Base-by-base conservation (phyloP, 257 asterid species). In the Rehmannia glutinosa region DNA sequence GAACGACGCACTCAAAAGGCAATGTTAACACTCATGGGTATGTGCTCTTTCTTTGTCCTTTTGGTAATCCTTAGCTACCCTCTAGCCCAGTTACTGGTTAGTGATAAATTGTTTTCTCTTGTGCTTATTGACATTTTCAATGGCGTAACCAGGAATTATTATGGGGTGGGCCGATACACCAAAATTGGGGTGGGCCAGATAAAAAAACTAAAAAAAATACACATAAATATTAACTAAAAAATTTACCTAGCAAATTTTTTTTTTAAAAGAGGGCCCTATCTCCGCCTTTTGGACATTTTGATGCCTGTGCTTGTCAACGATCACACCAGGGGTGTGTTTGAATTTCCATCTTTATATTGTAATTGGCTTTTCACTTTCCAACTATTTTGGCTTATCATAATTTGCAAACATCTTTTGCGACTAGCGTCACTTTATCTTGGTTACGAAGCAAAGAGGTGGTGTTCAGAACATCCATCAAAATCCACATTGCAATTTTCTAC, bases 1-100 rank as follows among this genome's bases (percentile, higher is more conserved):
- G 99, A 94, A 64, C 87, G 82, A 50, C 87, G 97, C 58, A 88
- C 99, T 49, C 97, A 88, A 63, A 94, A 94, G 80, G 87, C 96
- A 25, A 79, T 88, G 81, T 20, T 77, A 54, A 66, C 60, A 71
- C 95, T 94, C 70, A 84, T 82, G 88, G 95, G 97, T 94, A 85
- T 5, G 80, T 23, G 17, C 66, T 74, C 75, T 23, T 66, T 45
- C 65, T 62, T 59, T 52, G 38, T n/a, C 50, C 43, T 63, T 6
- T 52, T 49, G 9, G 39, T 56, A 55, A 15, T 59, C 8, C 8
- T n/a, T 47, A 64, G 49, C 32, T 35, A 32, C 30, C 36, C 6
- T 36, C 30, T 50, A 45, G 7, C 51, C 35, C 41, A 8, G 47
- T 62, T 11, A 25, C 62, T 63, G 28, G 35, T 58, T 59, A 21